phyloP scores from a whole-genome alignment of 2,329 filamentous ascomycete species.

The Rutstroemia sp. region DNA sequence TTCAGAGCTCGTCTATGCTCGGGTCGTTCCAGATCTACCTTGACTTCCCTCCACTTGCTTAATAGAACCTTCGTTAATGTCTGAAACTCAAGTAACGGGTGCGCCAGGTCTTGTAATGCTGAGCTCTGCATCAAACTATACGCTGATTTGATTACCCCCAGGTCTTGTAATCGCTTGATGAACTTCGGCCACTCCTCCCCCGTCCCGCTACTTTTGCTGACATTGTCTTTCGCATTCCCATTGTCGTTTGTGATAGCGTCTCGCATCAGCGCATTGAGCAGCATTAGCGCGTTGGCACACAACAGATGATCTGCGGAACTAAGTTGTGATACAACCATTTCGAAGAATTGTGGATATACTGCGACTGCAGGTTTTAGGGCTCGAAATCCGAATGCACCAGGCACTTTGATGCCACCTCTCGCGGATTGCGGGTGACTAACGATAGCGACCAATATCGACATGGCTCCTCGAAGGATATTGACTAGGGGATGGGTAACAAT shows the following conservation, averaged over 20 bases:
- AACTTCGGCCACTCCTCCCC: slow-evolving; percentile 87
- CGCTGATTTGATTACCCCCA: slow-evolving; percentile 87
- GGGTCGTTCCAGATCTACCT: slow-evolving; percentile 75
- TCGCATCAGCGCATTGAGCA: slow-evolving; percentile 91
- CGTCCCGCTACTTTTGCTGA: slow-evolving; percentile 30
- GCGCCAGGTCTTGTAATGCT: slow-evolving; percentile 80
- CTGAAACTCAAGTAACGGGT: slow-evolving; percentile 89
- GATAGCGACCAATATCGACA: slow-evolving; percentile 91
- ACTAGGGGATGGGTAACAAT: slow-evolving; percentile 93
- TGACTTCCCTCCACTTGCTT: slow-evolving; percentile 79
- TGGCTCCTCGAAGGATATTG: slow-evolving; percentile 92
- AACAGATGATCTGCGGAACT: slow-evolving; percentile 92
- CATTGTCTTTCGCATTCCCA: slow-evolving; percentile 21
- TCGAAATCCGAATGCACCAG: slow-evolving; percentile 75
- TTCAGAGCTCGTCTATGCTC: slow-evolving; percentile 78
- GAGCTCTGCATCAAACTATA: slow-evolving; percentile 93
- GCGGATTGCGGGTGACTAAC: slow-evolving; percentile 72
- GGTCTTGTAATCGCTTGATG: slow-evolving; percentile 85
- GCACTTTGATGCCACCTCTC: slow-evolving; percentile 36
- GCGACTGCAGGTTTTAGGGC: slow-evolving; percentile 88
- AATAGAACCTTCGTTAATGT: slow-evolving; percentile 80
- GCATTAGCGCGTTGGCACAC: slow-evolving; percentile 88
- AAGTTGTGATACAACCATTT: slow-evolving; percentile 84
- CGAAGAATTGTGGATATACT: slow-evolving; percentile 87
- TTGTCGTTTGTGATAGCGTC: slow-evolving; percentile 76